Base-by-base conservation (phyloP, 306 rosid genomes). In the Quercus parvula region DNA sequence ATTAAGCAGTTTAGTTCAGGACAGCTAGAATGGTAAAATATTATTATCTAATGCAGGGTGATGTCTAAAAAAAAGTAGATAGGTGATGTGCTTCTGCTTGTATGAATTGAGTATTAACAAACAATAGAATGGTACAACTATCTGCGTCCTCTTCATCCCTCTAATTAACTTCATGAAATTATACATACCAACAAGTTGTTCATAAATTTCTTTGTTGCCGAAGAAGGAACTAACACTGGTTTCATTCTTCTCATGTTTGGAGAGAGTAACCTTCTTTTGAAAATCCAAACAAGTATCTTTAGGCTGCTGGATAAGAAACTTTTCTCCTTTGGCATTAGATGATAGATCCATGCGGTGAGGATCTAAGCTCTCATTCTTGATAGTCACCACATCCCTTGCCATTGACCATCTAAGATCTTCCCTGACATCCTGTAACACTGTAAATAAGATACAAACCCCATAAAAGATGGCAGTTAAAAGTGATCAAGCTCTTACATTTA, bases 371-470 rank as follows among this genome's bases (percentile, higher is more conserved):
- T 94, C 97, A 79, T 90, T 94, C 75, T 91, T 92, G 71, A 94
- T 90, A 35, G 91, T 80, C 76, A 85, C 86, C 75, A 84, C 84
- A 77, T 92, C 97, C 85, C 89, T 94, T 81, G 95, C 95, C 98
- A 94, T 92, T 71, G 97, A 90, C 87, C 76, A 75, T 71, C 98
- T 86, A 73, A 94, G 90, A 66, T 91, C 97, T 90, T 94, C 97
- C 80, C 97, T 88, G 61, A 80, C 91, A 78, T 91, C 98, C 97
- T 94, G 83, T 59, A 70, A 69, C 27, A 71, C 35, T 3, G 46
- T 28, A 80, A 46, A 59, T 58, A 57, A 63, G 80, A 75, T 13
- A 71, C 75, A 8, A 59, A 80, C 63, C 64, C 31, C 58, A 72
- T 46, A 61, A 63, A 69, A 81, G 77, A 74, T 66, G 79, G 63